Conservation (phyloP, 768 basidiomycete genomes). For the Multifurca ochricompacta region DNA sequence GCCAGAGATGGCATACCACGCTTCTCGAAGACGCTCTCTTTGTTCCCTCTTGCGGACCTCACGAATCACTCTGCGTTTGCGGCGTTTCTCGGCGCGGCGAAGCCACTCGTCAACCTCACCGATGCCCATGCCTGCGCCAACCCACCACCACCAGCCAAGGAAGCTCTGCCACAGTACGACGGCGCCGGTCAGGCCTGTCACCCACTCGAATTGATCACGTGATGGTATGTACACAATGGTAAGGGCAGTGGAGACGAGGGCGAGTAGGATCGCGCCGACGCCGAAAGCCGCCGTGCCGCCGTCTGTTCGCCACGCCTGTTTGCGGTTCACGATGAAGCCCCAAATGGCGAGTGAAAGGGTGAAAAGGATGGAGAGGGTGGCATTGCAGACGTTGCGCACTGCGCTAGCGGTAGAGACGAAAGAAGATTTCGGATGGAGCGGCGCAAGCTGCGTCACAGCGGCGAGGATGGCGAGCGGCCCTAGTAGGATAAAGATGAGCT, state of each 20-base stretch:
- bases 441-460: slow-evolving; percentile 76
- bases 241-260: slow-evolving; percentile 72
- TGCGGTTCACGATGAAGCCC: slow-evolving; percentile 85
- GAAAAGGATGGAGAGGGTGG: slow-evolving; percentile 92
- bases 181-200: slow-evolving; percentile 83
- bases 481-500: slow-evolving; percentile 78
- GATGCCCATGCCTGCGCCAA: slow-evolving; percentile 81
- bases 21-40: slow-evolving; percentile 44
- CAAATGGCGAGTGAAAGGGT: slow-evolving; percentile 84
- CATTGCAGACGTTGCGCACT: slow-evolving; percentile 91
- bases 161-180: slow-evolving; percentile 97
- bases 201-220: slow-evolving; percentile 86
- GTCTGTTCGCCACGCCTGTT: slow-evolving; percentile 91
- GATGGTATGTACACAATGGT: slow-evolving; percentile 82
- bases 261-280: slow-evolving; percentile 72
- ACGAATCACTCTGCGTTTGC: slow-evolving; percentile 38
- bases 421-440: slow-evolving; percentile 40
- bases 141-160: slow-evolving; percentile 99
- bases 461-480: slow-evolving; percentile 84
- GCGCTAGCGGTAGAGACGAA: slow-evolving; percentile 47
- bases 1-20: slow-evolving; percentile 52
- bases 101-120: slow-evolving; percentile 63
- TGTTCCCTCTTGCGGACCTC: slow-evolving; percentile 42
- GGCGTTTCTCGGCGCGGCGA: slow-evolving; percentile 43
- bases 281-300: slow-evolving; percentile 96